Percentiles rank a stretch among this genome's conserved stretches.
phyloP scores from a whole-genome alignment of 1,284 basidiomycete genomes.

The Butyriboletus appendiculatus region DNA sequence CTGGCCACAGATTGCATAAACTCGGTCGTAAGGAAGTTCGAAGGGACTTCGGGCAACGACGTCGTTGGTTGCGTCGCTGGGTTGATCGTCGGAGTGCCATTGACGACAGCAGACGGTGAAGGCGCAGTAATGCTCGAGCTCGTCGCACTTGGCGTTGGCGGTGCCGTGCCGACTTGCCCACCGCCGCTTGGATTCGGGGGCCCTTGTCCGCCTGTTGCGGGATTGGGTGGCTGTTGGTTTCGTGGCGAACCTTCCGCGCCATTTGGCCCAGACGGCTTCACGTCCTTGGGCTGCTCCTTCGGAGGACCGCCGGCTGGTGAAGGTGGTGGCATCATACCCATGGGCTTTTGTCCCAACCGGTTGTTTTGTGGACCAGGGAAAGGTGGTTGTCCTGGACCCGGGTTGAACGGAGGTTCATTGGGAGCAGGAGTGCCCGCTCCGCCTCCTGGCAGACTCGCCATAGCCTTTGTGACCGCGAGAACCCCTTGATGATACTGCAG shows the following conservation, averaged over 20 bases:
- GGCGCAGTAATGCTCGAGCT: slow-evolving; percentile 42
- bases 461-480: slow-evolving; percentile 24
- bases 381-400: slow-evolving; percentile 27
- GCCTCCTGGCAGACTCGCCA: slow-evolving; percentile 22
- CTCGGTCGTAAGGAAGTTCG: slow-evolving; percentile 39
- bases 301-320: slow-evolving; percentile 47
- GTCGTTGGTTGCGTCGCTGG: slow-evolving; percentile 25
- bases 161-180: slow-evolving; percentile 40
- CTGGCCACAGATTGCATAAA: slow-evolving; percentile 44
- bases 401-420: slow-evolving; percentile 40
- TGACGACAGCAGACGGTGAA: slow-evolving; percentile 46
- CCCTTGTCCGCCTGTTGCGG: slow-evolving; percentile 20
- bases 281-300: slow-evolving; percentile 43
- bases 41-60: slow-evolving; percentile 25
- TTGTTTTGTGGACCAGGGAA: slow-evolving; percentile 37
- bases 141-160: slow-evolving; percentile 49
- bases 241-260: slow-evolving; percentile 47
- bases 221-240: slow-evolving; percentile 38
- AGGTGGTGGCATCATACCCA: slow-evolving; percentile 52
- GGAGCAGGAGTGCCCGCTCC: slow-evolving; percentile 39
- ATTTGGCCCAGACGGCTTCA: slow-evolving; percentile 19
- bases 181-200: slow-evolving; percentile 16
- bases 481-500: slow-evolving; percentile 33
- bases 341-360: slow-evolving; percentile 35
- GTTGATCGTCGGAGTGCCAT: slow-evolving; percentile 34